phyloP scores from a whole-genome alignment of 441 rosid species.

The Populus tomentosa region DNA sequence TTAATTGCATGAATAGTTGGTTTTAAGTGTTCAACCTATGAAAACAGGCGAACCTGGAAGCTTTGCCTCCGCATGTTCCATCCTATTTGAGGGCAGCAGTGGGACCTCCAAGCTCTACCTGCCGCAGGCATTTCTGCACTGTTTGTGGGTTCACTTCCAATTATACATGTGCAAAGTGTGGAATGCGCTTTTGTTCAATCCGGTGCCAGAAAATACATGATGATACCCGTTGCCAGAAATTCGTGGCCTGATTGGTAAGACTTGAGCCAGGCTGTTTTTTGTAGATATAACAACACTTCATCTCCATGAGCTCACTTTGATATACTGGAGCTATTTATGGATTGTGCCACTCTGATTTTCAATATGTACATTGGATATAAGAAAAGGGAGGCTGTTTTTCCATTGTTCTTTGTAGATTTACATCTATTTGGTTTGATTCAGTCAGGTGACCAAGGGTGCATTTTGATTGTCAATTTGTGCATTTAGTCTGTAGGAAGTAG shows the following conservation, averaged over 20 bases:
- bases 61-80: constrained; percentile 77
- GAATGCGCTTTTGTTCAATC: constrained; percentile 73
- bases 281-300: neutral
- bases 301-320: neutral
- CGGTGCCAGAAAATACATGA: constrained; percentile 80
- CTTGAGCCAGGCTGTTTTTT: neutral
- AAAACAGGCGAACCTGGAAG: constrained; percentile 70
- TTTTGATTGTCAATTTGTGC: neutral
- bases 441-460: neutral
- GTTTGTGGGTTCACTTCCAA: constrained; percentile 64
- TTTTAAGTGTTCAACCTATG: constrained; percentile 1
- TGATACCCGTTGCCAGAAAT: constrained; percentile 84
- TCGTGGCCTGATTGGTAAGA: constrained; percentile 51
- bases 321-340: neutral
- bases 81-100: constrained; percentile 70
- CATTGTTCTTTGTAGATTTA: neutral
- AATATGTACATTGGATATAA: neutral
- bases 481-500: neutral
- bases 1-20: constrained; percentile 3
- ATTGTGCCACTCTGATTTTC: neutral
- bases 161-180: constrained; percentile 72
- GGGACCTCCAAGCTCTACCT: constrained; percentile 65
- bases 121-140: constrained; percentile 78
- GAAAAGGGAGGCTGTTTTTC: neutral
- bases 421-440: neutral